These are phyloP conservation scores for Achlya hypogyna DNA, from an alignment of 352 stramenopile species.

Conservation along the genomic window DNA sequence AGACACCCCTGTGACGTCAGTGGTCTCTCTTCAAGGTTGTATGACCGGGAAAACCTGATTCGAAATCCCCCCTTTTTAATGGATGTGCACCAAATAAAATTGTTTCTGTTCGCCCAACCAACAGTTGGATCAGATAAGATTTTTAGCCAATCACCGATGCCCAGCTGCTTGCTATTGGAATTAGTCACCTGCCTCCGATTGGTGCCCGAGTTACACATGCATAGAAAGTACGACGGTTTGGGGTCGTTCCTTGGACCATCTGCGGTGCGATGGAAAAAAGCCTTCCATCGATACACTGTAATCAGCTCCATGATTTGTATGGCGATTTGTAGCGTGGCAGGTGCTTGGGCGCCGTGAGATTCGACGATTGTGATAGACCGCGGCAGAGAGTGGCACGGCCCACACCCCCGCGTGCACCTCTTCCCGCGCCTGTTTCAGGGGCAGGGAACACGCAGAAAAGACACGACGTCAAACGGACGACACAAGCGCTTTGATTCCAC, in stretches of 20 bases:
- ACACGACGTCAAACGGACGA: slow-evolving; percentile 2
- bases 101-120: background rate
- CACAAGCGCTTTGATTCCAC: background rate
- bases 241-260: background rate
- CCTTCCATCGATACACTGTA: background rate
- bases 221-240: slow-evolving; percentile 8
- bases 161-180: slow-evolving; percentile 4
- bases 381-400: background rate
- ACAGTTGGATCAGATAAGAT: slow-evolving; percentile 21
- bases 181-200: background rate
- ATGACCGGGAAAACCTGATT: background rate
- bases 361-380: background rate
- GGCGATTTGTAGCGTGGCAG: background rate
- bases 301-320: background rate
- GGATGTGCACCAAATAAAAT: slow-evolving; percentile 8
- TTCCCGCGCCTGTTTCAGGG: background rate
- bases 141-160: background rate
- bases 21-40: background rate
- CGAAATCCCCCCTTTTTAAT: slow-evolving; percentile 5
- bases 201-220: background rate
- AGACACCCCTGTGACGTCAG: background rate
- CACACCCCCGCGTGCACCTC: background rate
- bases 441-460: background rate
- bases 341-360: background rate
- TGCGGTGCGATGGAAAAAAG: background rate